These are phyloP conservation scores for Cylindrotheca fusiformis DNA, from an alignment of 108 stramenopile species.

Conservation along the genomic window DNA sequence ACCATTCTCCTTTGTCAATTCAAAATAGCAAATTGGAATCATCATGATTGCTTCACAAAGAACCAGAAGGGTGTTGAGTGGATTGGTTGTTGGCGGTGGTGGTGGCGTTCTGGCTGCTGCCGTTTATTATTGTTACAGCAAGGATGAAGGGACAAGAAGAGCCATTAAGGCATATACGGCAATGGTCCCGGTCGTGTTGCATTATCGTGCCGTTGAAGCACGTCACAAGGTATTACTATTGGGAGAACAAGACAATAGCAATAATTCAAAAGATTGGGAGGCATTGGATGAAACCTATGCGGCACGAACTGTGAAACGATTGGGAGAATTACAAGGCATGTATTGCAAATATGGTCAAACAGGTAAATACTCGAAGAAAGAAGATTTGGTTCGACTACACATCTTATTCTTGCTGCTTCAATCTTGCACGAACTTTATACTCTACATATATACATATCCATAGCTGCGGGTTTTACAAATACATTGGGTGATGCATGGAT, in stretches of 20 bases:
- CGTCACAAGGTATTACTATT: constrained; percentile 1
- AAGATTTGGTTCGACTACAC: not conserved
- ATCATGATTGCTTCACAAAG: no score
- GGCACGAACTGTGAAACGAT: constrained; percentile 13
- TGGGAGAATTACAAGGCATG: constrained; percentile 35
- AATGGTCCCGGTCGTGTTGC: constrained; percentile 33
- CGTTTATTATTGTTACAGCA: constrained; percentile 33
- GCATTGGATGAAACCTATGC: constrained; percentile 32
- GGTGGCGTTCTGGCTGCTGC: constrained; percentile 2
- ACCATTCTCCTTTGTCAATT: no score
- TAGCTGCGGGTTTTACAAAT: constrained; percentile 33
- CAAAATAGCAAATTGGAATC: no score
- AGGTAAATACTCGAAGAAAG: not conserved
- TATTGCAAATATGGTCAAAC: constrained; percentile 44
- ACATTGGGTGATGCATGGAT: constrained; percentile 42
- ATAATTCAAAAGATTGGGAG: constrained; percentile 27
- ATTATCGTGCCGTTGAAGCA: constrained; percentile 31
- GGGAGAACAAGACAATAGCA: not conserved
- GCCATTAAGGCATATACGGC: constrained; percentile 29
- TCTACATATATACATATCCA: no score
- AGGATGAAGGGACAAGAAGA: constrained; percentile 34
- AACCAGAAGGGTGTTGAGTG: no score
- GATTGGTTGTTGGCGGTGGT: constrained; percentile 7
- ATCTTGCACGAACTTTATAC: not conserved
- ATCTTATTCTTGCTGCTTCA: not conserved